These are phyloP conservation scores for Mycena haematopus DNA, from an alignment of 768 basidiomycete species.

Conservation along the genomic window DNA sequence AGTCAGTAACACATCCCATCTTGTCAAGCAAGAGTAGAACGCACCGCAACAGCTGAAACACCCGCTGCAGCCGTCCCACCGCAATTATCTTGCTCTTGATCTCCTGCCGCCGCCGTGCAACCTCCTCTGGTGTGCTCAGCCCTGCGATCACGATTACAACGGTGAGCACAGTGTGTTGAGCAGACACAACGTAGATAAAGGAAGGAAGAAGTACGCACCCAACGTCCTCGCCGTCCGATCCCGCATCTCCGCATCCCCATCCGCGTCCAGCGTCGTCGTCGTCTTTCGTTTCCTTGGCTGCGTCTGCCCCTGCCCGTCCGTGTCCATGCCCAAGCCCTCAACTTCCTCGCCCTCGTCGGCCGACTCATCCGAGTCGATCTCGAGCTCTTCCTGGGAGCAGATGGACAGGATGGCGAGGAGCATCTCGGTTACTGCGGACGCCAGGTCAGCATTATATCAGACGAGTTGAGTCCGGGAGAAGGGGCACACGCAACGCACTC, in stretches of 20 bases:
- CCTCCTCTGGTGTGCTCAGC: slow-evolving; percentile 46
- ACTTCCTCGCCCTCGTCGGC: not conserved
- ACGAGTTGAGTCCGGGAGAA: not conserved
- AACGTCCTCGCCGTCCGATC: slow-evolving; percentile 35
- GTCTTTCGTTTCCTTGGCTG: not conserved
- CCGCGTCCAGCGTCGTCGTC: slow-evolving; percentile 42
- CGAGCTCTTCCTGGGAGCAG: slow-evolving; percentile 92
- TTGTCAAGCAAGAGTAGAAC: slow-evolving; percentile 31
- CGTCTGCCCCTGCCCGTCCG: not conserved
- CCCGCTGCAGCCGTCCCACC: slow-evolving; percentile 88
- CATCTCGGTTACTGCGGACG: slow-evolving; percentile 89
- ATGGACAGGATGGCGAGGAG: slow-evolving; percentile 92
- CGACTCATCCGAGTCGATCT: slow-evolving; percentile 49
- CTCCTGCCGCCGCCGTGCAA: slow-evolving; percentile 64
- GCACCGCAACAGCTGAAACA: slow-evolving; percentile 89
- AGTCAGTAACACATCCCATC: no score
- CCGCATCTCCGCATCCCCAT: slow-evolving; percentile 36
- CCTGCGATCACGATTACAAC: slow-evolving; percentile 2
- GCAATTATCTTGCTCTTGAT: slow-evolving; percentile 96
- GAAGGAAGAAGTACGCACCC: not conserved
- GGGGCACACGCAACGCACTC: slow-evolving; percentile 59
- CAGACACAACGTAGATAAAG: no score
- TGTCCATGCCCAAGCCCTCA: not conserved
- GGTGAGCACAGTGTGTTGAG: no score
- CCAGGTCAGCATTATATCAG: slow-evolving; percentile 19